phyloP scores from a whole-genome alignment of 2,329 filamentous ascomycete species.

The Cadophora malorum region DNA sequence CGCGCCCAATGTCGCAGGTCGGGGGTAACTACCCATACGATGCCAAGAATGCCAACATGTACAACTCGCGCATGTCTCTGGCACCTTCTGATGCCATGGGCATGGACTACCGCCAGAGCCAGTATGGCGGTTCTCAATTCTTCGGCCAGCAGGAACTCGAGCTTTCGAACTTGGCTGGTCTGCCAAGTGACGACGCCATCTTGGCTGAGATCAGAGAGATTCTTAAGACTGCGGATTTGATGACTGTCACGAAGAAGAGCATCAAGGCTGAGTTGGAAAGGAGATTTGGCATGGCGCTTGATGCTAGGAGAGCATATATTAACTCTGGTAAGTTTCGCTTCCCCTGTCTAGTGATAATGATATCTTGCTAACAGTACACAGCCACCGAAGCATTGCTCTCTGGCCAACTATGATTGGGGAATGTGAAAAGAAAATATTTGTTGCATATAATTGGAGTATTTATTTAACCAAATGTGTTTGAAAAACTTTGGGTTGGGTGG shows the following conservation, averaged over 20 bases:
- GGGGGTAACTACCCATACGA: constrained; percentile 42
- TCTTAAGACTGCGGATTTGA: constrained; percentile 87
- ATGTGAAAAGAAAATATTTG: constrained; percentile 15
- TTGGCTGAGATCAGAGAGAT: constrained; percentile 95
- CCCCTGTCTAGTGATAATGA: not conserved
- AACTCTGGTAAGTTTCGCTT: constrained; percentile 74
- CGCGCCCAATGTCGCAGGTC: constrained; percentile 54
- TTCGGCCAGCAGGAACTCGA: constrained; percentile 71
- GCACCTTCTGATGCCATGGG: constrained; percentile 71
- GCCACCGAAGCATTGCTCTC: constrained; percentile 82
- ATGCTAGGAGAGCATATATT: constrained; percentile 91
- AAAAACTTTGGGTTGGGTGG: constrained; percentile 1
- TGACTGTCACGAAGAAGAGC: constrained; percentile 98
- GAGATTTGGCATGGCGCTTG: constrained; percentile 85
- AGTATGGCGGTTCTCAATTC: constrained; percentile 53
- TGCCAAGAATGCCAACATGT: constrained; percentile 42
- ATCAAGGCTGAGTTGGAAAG: constrained; percentile 93
- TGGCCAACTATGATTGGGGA: constrained; percentile 66
- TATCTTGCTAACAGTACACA: constrained; percentile 46
- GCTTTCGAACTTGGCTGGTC: constrained; percentile 71
- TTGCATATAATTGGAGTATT: constrained; percentile 28
- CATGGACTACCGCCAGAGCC: constrained; percentile 51
- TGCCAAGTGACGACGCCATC: constrained; percentile 89
- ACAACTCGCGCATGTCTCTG: constrained; percentile 76
- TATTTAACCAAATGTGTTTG: constrained; percentile 6